Conservation (phyloP, 2,329 filamentous ascomycete species). For the Phoma herbarum region DNA sequence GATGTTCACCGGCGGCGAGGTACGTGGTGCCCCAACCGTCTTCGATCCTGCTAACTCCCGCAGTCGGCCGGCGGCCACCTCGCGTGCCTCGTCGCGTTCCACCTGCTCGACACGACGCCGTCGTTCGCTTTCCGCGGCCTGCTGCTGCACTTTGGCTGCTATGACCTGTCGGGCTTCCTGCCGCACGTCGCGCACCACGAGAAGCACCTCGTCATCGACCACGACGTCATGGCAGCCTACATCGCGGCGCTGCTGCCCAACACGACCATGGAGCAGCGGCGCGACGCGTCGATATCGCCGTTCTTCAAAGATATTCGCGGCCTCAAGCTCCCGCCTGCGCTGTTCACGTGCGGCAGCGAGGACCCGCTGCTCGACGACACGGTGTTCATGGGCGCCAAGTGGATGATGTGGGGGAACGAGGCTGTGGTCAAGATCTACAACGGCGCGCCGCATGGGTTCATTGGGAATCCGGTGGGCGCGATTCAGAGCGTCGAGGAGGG, state of each 20-base stretch:
- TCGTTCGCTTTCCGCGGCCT: conserved; percentile 59
- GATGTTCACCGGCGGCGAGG: conserved; percentile 52
- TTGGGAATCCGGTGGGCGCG: conserved; percentile 51
- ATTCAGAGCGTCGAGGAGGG: conserved; percentile 50
- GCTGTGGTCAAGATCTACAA: conserved; percentile 62
- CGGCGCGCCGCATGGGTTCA: conserved; percentile 65
- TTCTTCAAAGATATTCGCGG: conserved; percentile 58
- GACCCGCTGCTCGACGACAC: conserved; percentile 64
- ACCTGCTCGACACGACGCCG: conserved; percentile 53
- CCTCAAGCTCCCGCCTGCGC: conserved; percentile 58
- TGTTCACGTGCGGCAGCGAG: conserved; percentile 65
- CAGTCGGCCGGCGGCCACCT: conserved; percentile 63
- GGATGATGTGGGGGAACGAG: conserved; percentile 61
- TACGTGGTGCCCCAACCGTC: conserved; percentile 26
- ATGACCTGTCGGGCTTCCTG: conserved; percentile 57
- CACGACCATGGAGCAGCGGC: conserved; percentile 52
- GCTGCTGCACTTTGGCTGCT: conserved; percentile 63
- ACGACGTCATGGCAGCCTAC: conserved; percentile 58
- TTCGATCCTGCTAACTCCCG: not conserved
- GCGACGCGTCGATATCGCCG: conserved; percentile 59
- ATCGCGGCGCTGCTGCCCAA: conserved; percentile 57
- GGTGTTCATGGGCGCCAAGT: conserved; percentile 63
- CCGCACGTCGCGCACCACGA: conserved; percentile 53
- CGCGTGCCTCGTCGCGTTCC: conserved; percentile 56
- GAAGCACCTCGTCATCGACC: conserved; percentile 56